These are phyloP conservation scores for Cladosporium sphaerospermum DNA, from an alignment of 2,329 filamentous ascomycete species.

Conservation along the genomic window DNA sequence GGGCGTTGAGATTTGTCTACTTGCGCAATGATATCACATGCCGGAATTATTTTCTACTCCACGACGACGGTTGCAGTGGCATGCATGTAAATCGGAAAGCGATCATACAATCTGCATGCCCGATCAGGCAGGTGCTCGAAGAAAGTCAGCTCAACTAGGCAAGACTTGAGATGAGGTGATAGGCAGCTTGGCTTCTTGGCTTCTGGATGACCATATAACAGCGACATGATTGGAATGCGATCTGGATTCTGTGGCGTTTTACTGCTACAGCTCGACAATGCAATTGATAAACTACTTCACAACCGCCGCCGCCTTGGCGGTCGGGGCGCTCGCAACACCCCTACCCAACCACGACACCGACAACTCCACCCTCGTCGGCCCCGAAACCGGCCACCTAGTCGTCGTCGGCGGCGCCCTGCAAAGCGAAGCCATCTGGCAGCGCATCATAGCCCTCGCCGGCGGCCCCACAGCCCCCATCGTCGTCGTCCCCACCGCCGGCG, in stretches of 20 bases:
- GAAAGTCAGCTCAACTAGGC: background rate
- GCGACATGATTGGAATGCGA: background rate
- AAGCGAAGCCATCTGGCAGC: conserved; percentile 16
- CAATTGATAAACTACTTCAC: background rate
- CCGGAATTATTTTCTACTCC: no score
- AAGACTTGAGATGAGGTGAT: background rate
- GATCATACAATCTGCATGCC: no score
- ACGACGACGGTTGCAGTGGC: no score
- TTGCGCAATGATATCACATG: no score
- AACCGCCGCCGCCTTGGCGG: background rate
- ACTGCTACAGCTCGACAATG: background rate
- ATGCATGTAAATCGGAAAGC: no score
- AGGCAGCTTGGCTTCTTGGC: background rate
- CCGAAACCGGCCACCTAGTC: conserved; percentile 17
- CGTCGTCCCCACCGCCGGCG: conserved; percentile 19
- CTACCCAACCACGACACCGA: background rate
- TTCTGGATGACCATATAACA: background rate
- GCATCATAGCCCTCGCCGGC: conserved; percentile 18
- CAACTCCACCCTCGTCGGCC: conserved; percentile 8
- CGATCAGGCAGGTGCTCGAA: no score
- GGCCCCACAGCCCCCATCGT: conserved; percentile 16
- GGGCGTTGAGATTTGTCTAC: no score
- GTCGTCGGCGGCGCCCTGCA: conserved; percentile 19
- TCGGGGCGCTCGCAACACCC: background rate
- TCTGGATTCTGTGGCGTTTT: background rate